These are phyloP conservation scores for Pseudogymnoascus sp. DNA, from an alignment of 2,329 filamentous ascomycete species.

Conservation along the genomic window DNA sequence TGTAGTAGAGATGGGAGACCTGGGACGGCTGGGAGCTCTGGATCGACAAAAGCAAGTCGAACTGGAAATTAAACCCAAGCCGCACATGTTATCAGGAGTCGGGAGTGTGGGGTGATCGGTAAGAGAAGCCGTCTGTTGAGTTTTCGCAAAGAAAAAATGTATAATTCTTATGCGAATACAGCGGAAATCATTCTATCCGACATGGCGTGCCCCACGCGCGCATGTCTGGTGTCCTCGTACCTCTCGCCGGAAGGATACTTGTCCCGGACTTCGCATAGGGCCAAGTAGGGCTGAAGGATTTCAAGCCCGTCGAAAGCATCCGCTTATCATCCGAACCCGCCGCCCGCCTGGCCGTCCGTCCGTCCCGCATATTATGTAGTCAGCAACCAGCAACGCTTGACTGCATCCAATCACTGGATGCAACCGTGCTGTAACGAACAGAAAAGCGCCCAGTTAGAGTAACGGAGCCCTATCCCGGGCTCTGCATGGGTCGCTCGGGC, in stretches of 20 bases:
- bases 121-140: neutral
- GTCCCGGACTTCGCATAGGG: constrained; percentile 1
- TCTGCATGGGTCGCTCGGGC: neutral
- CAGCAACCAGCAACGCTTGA: neutral
- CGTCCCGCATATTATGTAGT: neutral
- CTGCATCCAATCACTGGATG: neutral
- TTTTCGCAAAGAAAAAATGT: neutral
- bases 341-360: constrained; percentile 7
- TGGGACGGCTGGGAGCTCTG: neutral
- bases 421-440: neutral
- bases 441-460: neutral
- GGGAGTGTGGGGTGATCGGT: neutral
- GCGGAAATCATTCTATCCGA: neutral
- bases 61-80: neutral
- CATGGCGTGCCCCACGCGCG: neutral
- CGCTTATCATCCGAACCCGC: constrained; percentile 7
- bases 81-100: neutral
- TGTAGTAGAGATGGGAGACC: neutral
- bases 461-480: neutral
- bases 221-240: neutral
- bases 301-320: neutral
- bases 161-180: neutral
- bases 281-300: constrained; percentile 8
- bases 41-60: constrained; percentile 1
- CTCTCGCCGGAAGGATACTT: constrained; percentile 4